Conservation (phyloP, 225 moss, liverwort and hornwort species). For the Marchantia polymorpha region DNA sequence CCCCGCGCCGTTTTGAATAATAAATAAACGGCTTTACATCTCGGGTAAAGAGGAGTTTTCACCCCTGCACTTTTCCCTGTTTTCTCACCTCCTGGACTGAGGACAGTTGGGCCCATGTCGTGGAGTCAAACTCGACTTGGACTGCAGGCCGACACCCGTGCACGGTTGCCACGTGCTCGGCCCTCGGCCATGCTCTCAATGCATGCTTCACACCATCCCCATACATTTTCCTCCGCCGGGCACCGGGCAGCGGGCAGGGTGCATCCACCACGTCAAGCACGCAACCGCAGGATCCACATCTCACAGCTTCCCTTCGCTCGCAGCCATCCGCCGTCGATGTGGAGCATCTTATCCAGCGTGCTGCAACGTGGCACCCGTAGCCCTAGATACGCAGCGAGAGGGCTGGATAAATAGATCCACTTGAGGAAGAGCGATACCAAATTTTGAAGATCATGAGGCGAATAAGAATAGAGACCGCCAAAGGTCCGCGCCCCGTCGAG, state of each 20-base stretch:
- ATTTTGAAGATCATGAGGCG: constrained; percentile 1
- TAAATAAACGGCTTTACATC: constrained; percentile 6
- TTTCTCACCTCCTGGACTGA: not conserved
- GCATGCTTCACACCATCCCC: not conserved
- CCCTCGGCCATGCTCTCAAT: not conserved
- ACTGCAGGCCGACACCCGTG: constrained; percentile 12
- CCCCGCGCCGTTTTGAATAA: constrained; percentile 18
- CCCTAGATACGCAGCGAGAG: not conserved
- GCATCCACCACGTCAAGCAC: not conserved
- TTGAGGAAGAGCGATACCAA: constrained; percentile 1
- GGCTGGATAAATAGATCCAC: constrained; percentile 18
- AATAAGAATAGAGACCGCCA: not conserved
- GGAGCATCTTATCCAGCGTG: constrained; percentile 19
- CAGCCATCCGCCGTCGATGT: not conserved
- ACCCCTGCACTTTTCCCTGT: constrained; percentile 12
- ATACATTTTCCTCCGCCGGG: not conserved
- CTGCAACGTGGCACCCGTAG: constrained; percentile 11
- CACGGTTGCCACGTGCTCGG: constrained; percentile 17
- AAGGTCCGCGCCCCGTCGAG: not conserved
- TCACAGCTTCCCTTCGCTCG: not conserved
- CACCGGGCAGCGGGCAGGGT: constrained; percentile 8
- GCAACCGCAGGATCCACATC: constrained; percentile 4
- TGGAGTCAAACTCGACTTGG: constrained; percentile 26
- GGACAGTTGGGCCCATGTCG: not conserved
- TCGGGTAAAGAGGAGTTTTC: not conserved